Evolutionary conservation across 2,329 filamentous ascomycete genomes (phyloP).

Genomic region (Trichoderma aggressivum): DNA sequence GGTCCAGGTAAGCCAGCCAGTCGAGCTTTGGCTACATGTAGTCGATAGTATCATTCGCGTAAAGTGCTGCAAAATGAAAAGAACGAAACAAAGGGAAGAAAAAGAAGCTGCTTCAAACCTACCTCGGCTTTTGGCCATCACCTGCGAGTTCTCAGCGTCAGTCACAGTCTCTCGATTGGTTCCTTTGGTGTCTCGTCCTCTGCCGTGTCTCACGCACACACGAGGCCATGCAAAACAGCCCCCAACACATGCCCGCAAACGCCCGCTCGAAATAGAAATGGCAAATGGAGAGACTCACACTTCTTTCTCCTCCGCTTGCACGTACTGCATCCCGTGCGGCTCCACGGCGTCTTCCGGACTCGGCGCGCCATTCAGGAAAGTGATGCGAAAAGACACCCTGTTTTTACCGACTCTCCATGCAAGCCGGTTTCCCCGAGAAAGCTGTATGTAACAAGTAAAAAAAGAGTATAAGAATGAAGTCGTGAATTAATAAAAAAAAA

Average conservation of each 20-base stretch:
- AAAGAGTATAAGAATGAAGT: neutral
- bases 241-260: neutral
- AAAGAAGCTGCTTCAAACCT: neutral
- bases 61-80: neutral
- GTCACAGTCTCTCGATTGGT: neutral
- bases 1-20: neutral
- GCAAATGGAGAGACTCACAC: neutral
- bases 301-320: slow-evolving; percentile 17
- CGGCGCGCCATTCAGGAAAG: slow-evolving; percentile 6
- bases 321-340: slow-evolving; percentile 14
- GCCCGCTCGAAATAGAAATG: neutral
- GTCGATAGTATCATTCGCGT: neutral
- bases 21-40: neutral
- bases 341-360: slow-evolving; percentile 17
- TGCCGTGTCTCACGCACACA: neutral
- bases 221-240: neutral
- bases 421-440: neutral
- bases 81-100: neutral
- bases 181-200: neutral
- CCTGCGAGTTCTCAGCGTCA: neutral
- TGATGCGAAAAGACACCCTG: neutral
- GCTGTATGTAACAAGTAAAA: neutral
- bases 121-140: slow-evolving; percentile 16
- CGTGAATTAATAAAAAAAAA: neutral
- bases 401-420: neutral